These are phyloP conservation scores for Torulaspora quercuum DNA, from an alignment of 805 yeast genomes.

Conservation along the genomic window DNA sequence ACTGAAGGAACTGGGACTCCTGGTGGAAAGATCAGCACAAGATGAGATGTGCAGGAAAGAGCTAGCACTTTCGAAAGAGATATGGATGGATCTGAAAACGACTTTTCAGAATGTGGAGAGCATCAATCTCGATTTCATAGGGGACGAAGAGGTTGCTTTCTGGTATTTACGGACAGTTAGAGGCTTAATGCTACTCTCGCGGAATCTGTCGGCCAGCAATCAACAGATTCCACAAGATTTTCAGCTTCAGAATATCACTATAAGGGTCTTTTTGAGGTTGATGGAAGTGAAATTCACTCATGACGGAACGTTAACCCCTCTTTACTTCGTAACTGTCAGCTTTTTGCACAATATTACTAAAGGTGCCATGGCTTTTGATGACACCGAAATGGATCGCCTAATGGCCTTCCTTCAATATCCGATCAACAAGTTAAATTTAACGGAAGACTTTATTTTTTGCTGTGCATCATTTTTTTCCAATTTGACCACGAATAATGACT, in stretches of 20 bases:
- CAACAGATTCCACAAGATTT: conserved; percentile 31
- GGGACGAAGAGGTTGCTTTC: conserved; percentile 11
- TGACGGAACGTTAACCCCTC: conserved; percentile 25
- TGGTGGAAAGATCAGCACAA: conserved; percentile 27
- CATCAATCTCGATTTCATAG: not conserved
- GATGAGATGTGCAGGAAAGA: conserved; percentile 29
- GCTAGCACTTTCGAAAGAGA: conserved; percentile 24
- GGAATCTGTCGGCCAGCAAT: conserved; percentile 44
- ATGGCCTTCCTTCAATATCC: conserved; percentile 27
- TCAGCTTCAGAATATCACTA: conserved; percentile 19
- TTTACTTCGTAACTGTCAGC: conserved; percentile 20
- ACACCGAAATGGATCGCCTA: conserved; percentile 17
- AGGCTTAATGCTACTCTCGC: conserved; percentile 46
- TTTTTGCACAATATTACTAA: conserved; percentile 29
- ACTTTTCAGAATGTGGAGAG: conserved; percentile 8
- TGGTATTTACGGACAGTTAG: conserved; percentile 40
- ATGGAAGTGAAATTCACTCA: conserved; percentile 3
- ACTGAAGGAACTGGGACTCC: conserved; percentile 17
- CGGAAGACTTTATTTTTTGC: conserved; percentile 18
- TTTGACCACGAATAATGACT: conserved; percentile 26
- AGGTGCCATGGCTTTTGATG: conserved; percentile 20
- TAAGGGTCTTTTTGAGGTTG: conserved; percentile 13
- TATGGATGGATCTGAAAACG: conserved; percentile 31
- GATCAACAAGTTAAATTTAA: conserved; percentile 8
- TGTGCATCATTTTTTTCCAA: conserved; percentile 25